Percentiles rank a stretch among this genome's conserved stretches.
Evolutionary conservation across 192 early-diverging fungal genomes (phyloP).

Genomic region (Phycomyces blakesleeanus): DNA sequence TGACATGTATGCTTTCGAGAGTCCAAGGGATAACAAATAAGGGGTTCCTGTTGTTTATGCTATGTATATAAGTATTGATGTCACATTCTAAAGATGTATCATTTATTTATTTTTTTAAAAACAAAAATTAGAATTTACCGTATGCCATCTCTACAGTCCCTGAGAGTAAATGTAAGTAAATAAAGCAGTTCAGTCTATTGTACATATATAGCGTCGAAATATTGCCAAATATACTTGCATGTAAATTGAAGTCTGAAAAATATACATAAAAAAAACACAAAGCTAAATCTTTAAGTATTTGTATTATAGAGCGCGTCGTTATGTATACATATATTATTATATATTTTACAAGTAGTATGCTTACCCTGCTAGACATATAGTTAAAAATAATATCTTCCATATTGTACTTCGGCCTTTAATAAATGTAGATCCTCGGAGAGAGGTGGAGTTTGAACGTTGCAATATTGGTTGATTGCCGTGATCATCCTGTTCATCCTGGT

Average conservation of each 20-base stretch:
- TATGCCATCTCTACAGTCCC: constrained; percentile 77
- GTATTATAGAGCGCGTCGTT: not conserved
- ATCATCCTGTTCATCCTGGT: not conserved
- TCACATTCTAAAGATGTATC: not conserved
- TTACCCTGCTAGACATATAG: constrained; percentile 53
- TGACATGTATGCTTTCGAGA: constrained; percentile 78
- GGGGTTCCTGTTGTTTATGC: constrained; percentile 67
- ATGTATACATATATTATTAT: not conserved
- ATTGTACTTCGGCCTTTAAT: constrained; percentile 41
- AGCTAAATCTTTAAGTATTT: not conserved
- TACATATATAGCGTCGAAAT: not conserved
- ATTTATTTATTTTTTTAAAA: not conserved
- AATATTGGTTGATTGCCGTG: not conserved
- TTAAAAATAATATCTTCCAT: constrained; percentile 48
- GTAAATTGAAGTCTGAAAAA: constrained; percentile 55
- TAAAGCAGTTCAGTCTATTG: not conserved
- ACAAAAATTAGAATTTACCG: constrained; percentile 29
- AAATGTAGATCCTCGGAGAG: constrained; percentile 7
- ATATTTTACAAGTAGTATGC: not conserved
- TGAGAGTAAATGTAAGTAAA: constrained; percentile 18
- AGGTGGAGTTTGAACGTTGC: not conserved
- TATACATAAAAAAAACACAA: not conserved
- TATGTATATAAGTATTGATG: not conserved
- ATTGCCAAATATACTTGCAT: constrained; percentile 41
- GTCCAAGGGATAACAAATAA: constrained; percentile 76